Evolutionary conservation across 140 eudicot species (phyloP), one percentile per base, ranked within the genome.

Genomic region (Anethum foeniculum): DNA sequence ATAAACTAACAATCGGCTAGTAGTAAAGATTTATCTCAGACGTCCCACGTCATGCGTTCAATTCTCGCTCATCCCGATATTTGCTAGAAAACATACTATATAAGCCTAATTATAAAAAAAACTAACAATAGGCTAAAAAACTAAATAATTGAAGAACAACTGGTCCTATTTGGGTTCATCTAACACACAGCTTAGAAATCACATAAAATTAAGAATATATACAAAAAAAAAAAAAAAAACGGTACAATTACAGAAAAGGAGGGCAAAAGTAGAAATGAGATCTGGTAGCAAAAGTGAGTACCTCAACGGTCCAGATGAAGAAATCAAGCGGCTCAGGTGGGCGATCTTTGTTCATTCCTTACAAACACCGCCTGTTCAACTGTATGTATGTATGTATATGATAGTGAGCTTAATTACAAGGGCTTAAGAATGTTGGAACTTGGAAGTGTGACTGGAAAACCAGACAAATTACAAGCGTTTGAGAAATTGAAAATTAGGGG

Each of bases 261-360:
- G 23, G 23, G 52, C 4, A 25, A 32, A 34, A 16, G 15, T 4
- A 1, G 15, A n/a, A 47, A 46, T 8, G 47, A 47, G 79, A 75
- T 75, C 79, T 14, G 43, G 56, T 3, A 25, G 56, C 36, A n/a
- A 67, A 48, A 65, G 21, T 13, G 14, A 51, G 54, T 49, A 84
- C 87, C 87, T 84, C 87, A 36, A 84, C 84, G 18, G 87, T 84
- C 87, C 87, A 84, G 44, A 84, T 84, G 79, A 80, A 84, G 84
- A 84, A 84, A 84, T 84, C 87, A n/a, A 84, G 81, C 28, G 87
- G 87, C 81, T 84, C 84, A 36, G 86, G 86, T n/a, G 81, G 79
- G 32, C 84, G 78, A 48, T 84, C 79, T 75, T 78, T 84, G 79
- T 32, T 84, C 87, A 84, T 84, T 78, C 76, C 84, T 74, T 71